A percentile compares a stretch with the other conserved stretches of the same genome.
Conservation (phyloP, 345 rosid species). For the Balakata baccata region DNA sequence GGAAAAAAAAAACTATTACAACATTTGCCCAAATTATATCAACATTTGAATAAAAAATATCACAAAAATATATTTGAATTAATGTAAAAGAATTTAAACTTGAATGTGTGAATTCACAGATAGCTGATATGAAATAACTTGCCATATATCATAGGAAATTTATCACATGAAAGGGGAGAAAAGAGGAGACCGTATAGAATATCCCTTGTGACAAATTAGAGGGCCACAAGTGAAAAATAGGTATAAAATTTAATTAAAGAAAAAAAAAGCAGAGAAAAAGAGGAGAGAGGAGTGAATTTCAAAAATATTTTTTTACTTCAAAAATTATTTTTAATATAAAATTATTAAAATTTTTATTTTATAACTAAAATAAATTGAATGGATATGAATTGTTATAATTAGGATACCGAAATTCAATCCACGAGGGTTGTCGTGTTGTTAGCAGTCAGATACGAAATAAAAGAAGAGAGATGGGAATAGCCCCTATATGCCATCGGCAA, state of each 20-base stretch:
- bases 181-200: too few species aligned
- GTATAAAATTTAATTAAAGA: neutral
- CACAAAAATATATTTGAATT: neutral
- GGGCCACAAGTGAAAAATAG: neutral
- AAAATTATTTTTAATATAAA: too few species aligned
- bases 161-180: too few species aligned
- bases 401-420: too few species aligned
- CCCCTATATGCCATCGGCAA: neutral
- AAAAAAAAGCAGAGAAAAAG: neutral
- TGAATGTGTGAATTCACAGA: neutral
- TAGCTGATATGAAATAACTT: too few species aligned
- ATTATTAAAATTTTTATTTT: too few species aligned
- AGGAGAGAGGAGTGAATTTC: too few species aligned
- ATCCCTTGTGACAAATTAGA: too few species aligned
- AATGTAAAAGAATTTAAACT: neutral
- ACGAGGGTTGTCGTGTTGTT: constrained; percentile 26
- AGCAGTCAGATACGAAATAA: constrained; percentile 19
- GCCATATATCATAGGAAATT: too few species aligned
- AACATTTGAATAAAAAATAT: neutral
- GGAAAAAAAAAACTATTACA: neutral
- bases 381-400: too few species aligned
- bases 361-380: too few species aligned
- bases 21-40: neutral
- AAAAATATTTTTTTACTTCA: too few species aligned
- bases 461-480: constrained; percentile 8